Base-by-base conservation (phyloP, 208 protist genomes). In the Acanthamoeba lugdunensis region DNA sequence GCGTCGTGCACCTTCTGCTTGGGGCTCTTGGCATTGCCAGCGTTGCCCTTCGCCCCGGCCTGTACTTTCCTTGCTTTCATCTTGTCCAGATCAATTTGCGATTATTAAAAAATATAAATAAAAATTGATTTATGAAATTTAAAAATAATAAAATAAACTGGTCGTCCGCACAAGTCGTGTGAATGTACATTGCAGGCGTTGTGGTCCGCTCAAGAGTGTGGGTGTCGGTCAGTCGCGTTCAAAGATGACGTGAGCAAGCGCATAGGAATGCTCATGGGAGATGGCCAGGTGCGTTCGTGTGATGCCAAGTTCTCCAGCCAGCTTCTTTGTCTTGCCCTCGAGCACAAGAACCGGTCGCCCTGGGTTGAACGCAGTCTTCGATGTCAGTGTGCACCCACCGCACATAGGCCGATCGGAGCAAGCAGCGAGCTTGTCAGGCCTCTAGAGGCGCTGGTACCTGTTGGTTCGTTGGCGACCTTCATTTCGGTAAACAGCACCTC, bases 231-330 rank as follows among this genome's bases (percentile, higher is more conserved):
- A 79, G 33, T 93, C 56, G 14, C 45, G 21, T 28, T 93, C 90
- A 33, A 93, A n/a, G 21, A 93, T 79, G 25, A 93, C 90, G n/a
- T 84, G 69, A 8, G 90, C 90, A 0, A 93, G 16, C 4, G 90
- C 69, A 67, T 93, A 93, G 52, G 18, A 14, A 8, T 52, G 33
- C 25, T 93, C 90, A 21, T 93, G 90, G 3, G 52, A 71, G 50
- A 93, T 77, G 54, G 69, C 71, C 23, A 93, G 37, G 90, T 93
- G 90, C 25, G 90, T 84, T 69, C 90, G 48, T 3, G 85, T 91
- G 52, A 91, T 73, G 85, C 85, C 63, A 7, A 69, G 37, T 48
- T 71, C 65, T 0, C 61, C 58, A n/a, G 69, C 71, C 45, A 85
- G 28, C 63, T 37, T 25, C 63, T 54, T 91, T 2, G 85, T 54